Base-by-base conservation (phyloP, 495 filamentous ascomycete species). In the Glarea lozoyensis region DNA sequence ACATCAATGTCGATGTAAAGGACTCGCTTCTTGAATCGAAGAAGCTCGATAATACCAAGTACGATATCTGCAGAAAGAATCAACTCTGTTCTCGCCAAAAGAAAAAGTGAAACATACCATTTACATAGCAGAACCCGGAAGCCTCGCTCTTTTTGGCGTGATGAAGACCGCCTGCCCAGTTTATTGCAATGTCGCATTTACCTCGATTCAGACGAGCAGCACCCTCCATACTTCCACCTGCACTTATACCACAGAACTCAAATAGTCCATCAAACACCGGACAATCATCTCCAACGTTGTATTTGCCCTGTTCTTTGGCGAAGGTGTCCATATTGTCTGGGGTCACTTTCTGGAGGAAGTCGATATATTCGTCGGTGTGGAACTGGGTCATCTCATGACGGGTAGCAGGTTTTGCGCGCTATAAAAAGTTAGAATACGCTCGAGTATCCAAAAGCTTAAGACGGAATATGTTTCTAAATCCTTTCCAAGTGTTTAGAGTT, bases 351-450 rank as follows among this genome's bases (percentile, higher is more conserved):
- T 86, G 83, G 15, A 99, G 68, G 62, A 99, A 99, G 42, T 99
- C 93, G 55, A 99, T 89, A 61, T 99, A 99, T 63, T 99, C 92
- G 60, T 99, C 92, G 6, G 92, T 96, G 62, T 99, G 92, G 58
- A 97, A 99, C 60, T 97, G 93, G 43, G 92, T 96, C 92, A 99
- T 99, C 59, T 99, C 92, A 50, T 84, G 82, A 45, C 86, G 88
- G 20, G 86, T 90, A 12, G 92, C 92, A 9, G 92, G 92, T 69
- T 99, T 99, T 31, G 92, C 92, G 53, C 92, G 86, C 89, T 96
- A 45, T 24, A 17, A 11, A 7, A 23, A 16, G n/a, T n/a, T n/a
- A n/a, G n/a, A n/a, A n/a, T n/a, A n/a, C n/a, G n/a, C n/a, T n/a
- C n/a, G n/a, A n/a, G n/a, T n/a, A n/a, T n/a, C n/a, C n/a, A n/a